phyloP scores from a whole-genome alignment of 208 protist genomes.

The Acanthamoeba triangularis region DNA sequence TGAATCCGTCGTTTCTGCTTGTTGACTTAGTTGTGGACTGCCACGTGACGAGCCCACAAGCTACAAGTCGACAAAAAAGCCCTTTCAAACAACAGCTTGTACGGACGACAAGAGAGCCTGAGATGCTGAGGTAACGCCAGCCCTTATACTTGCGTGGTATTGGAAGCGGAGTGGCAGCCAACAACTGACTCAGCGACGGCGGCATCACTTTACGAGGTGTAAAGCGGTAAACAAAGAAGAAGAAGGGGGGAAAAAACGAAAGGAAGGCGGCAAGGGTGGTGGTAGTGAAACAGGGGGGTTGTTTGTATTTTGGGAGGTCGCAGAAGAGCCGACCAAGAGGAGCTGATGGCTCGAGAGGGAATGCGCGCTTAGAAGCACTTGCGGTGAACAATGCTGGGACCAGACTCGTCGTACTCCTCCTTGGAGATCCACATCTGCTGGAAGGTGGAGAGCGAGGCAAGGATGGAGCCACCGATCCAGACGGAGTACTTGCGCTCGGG shows the following conservation, averaged over 20 bases:
- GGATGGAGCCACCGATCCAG: slow-evolving; percentile 93
- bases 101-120: no score
- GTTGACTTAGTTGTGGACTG: no score
- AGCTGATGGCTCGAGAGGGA: not conserved
- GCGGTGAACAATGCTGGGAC: slow-evolving; percentile 98
- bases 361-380: slow-evolving; percentile 96
- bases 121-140: no score
- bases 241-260: not conserved
- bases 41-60: no score
- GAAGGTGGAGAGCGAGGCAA: slow-evolving; percentile 86
- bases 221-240: no score
- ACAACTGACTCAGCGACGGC: no score
- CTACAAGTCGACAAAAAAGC: no score
- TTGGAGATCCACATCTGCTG: slow-evolving; percentile 99
- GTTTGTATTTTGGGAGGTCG: not conserved
- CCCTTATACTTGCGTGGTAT: no score
- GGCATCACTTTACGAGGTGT: no score
- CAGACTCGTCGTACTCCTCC: slow-evolving; percentile 99
- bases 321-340: not conserved
- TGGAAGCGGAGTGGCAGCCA: no score
- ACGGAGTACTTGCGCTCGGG: slow-evolving; percentile 89
- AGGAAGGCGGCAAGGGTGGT: not conserved
- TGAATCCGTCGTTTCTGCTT: no score
- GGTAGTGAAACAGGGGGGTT: not conserved
- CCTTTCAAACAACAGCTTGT: no score